Conservation (phyloP, 2,329 filamentous ascomycete genomes). For the Neofusicoccum laricinum region DNA sequence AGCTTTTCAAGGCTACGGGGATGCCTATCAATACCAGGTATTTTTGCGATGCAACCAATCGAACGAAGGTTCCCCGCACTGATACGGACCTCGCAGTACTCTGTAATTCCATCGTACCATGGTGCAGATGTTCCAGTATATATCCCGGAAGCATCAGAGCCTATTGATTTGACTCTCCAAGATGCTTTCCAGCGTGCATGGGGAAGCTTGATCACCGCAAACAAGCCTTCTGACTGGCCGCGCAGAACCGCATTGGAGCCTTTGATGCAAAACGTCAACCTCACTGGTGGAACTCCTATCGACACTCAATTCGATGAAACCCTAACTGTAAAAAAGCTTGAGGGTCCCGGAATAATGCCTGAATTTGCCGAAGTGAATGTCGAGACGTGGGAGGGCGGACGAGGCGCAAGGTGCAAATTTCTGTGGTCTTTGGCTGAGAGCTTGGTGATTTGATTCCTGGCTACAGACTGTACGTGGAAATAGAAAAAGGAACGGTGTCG, state of each 20-base stretch:
- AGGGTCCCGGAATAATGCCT: conserved; percentile 20
- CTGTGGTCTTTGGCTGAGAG: background rate
- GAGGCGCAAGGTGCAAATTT: background rate
- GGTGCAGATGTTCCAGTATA: conserved; percentile 20
- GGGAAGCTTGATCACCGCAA: conserved; percentile 21
- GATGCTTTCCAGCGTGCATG: conserved; percentile 19
- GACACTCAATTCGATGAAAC: background rate
- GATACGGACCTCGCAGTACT: conserved; percentile 20
- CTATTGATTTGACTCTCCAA: conserved; percentile 17
- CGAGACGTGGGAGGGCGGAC: background rate
- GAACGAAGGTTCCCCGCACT: no score
- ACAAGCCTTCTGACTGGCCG: conserved; percentile 23
- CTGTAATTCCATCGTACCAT: conserved; percentile 22
- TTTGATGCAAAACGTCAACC: conserved; percentile 22
- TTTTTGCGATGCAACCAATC: no score
- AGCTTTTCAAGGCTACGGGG: conserved; percentile 32
- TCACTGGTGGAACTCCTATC: conserved; percentile 22
- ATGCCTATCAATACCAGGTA: conserved; percentile 19
- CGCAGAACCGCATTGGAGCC: conserved; percentile 14
- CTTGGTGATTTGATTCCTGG: background rate
- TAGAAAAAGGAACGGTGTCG: no score
- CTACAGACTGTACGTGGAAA: no score
- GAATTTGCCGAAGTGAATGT: conserved; percentile 22
- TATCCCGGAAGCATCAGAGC: conserved; percentile 19
- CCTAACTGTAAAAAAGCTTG: conserved; percentile 18